Base-by-base conservation (phyloP, 208 protist species). In the Leishmania lainsoni region DNA sequence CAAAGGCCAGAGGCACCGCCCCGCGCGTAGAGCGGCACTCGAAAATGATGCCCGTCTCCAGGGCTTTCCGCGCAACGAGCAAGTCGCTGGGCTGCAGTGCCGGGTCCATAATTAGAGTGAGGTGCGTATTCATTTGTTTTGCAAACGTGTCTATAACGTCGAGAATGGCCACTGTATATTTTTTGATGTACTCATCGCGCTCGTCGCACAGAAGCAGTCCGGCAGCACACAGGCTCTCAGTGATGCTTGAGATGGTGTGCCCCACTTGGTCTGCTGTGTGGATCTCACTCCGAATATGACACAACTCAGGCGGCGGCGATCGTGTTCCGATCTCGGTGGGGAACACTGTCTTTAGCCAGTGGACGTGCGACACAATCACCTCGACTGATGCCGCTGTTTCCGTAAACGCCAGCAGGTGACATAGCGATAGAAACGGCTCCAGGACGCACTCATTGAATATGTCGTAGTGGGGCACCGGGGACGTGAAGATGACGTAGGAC, bases 281-380 rank as follows among this genome's bases (percentile, higher is more conserved):
- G 75, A 94, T 90, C 8, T 69, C 70, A 42, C 79, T 80, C 17
- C 75, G 81, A 76, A 89, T 54, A 35, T 86, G 59, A 32, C 77
- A 66, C 61, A 94, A 59, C 42, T 75, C 73, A 32, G 83, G 71
- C n/a, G 84, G 85, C 9, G 84, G 83, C 42, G 79, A 35, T 1
- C 83, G 80, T 29, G 77, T 82, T n/a, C 87, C 86, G 73, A 88
- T 48, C 79, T 89, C 82, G 3, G 22, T 81, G 5, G 84, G 85
- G 76, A 86, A 87, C 32, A 86, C 86, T n/a, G 89, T 87, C 54
- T 91, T 89, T 42, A 97, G 80, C 93, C 91, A 95, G 54, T 90
- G 59, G 20, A 87, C 91, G 80, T 95, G 92, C n/a, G 93, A 95
- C 26, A 97, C 81, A 26, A 93, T 80, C 56, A 97, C 85, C 72